Base-by-base conservation (phyloP, 768 basidiomycete genomes). In the Mrakia blollopis region DNA sequence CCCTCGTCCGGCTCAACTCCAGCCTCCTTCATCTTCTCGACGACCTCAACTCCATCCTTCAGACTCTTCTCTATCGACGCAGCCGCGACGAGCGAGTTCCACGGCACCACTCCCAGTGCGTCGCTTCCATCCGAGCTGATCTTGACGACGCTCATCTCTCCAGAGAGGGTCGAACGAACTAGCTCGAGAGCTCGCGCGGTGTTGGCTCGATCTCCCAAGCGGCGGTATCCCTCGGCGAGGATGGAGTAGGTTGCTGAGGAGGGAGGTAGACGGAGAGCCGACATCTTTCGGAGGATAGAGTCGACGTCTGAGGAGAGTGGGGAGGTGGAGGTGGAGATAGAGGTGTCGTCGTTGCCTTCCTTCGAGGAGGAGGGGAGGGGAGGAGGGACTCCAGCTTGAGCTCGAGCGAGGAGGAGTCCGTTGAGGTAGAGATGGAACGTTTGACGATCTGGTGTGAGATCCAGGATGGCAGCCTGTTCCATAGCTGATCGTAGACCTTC, bases 181-280 rank as follows among this genome's bases (percentile, higher is more conserved):
- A 62, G 60, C 14, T 74, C 61, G 39, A 62, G 39, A 39, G 73
- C 73, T 28, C 37, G 47, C 14, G 21, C n/a, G 54, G 47, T 69
- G 11, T 67, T 75, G 3, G 32, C 67, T 9, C 8, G 16, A 54
- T 75, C 74, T 23, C 74, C 74, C 8, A 75, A 21, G 3, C 52
- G 74, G 6, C 50, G 52, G 68, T 67, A 75, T 10, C 74, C 74
- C 37, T 70, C 63, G 32, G 63, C 68, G 16, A 75, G 65, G n/a
- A 70, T 57, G 14, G 74, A 65, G 54, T 72, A 72, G n/a, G 71
- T 72, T 18, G 47, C 47, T 13, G 71, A 54, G 16, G 71, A 32
- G 21, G 71, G 50, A 32, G 52, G 54, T 5, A 57, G 35, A n/a
- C 54, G 35, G 10, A 30, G n/a, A 35, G 52, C 23, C 13, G 50